A percentile compares a stretch with the other conserved stretches of the same genome.
Evolutionary conservation across 2,329 filamentous ascomycete species (phyloP).

Genomic region (Penicillium freii): DNA sequence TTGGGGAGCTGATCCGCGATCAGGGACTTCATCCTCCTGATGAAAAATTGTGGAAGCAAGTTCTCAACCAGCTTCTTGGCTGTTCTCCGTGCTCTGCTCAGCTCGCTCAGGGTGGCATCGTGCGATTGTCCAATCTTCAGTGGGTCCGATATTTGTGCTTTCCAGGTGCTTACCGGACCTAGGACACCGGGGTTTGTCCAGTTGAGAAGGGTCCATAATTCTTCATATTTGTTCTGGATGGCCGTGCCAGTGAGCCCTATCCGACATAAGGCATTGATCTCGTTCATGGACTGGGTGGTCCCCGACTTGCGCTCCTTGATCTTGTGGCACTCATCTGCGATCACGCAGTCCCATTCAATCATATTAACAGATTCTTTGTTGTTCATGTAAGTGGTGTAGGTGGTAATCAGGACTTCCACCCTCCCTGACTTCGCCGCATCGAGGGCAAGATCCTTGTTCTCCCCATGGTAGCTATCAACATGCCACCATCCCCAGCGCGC

Average conservation of each 20-base stretch:
- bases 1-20: slow-evolving; percentile 91
- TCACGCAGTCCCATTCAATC: slow-evolving; percentile 86
- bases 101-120: slow-evolving; percentile 78
- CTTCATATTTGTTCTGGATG: slow-evolving; percentile 97
- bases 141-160: slow-evolving; percentile 70
- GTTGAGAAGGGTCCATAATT: slow-evolving; percentile 92
- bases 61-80: slow-evolving; percentile 83
- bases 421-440: slow-evolving; percentile 71
- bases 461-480: slow-evolving; percentile 77
- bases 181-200: slow-evolving; percentile 86
- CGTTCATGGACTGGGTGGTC: slow-evolving; percentile 81
- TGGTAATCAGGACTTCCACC: slow-evolving; percentile 89
- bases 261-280: slow-evolving; percentile 85
- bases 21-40: slow-evolving; percentile 87
- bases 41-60: slow-evolving; percentile 82
- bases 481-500: slow-evolving; percentile 96
- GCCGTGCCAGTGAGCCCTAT: slow-evolving; percentile 93
- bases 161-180: slow-evolving; percentile 72
- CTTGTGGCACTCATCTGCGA: slow-evolving; percentile 90
- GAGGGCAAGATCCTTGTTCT: slow-evolving; percentile 66
- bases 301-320: slow-evolving; percentile 78
- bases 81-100: slow-evolving; percentile 76
- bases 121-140: slow-evolving; percentile 88
- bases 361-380: slow-evolving; percentile 77
- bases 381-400: slow-evolving; percentile 81